Base-by-base conservation (phyloP, 2,329 filamentous ascomycete species). In the Ampelomyces quisqualis region DNA sequence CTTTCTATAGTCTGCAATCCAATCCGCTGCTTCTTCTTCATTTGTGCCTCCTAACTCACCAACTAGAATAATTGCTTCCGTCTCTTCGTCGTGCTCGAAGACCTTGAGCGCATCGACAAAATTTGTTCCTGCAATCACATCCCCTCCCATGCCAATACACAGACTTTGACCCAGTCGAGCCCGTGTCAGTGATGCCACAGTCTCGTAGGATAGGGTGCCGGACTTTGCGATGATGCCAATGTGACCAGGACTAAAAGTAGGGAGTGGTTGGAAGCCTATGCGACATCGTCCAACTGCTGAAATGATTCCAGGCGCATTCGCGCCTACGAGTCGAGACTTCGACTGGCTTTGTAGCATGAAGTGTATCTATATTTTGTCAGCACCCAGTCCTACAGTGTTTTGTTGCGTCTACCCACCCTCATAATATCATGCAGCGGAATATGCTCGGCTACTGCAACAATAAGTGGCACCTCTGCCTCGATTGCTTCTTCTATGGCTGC, bases 281-380 rank as follows among this genome's bases (percentile, higher is more conserved):
- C 82, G 75, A 53, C 86, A 90, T 55, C 76, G 79, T 2, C 81
- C 83, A 15, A 82, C 77, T 0, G 86, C 83, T 3, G 85, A 85
- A 41, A 90, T 88, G 47, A 91, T 89, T 0, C 87, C 87, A 0
- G 87, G 86, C 14, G 84, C 86, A 61, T 90, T 91, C n/a, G 87
- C 84, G 2, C 87, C 87, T 0, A 91, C 84, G 0, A 91, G 75
- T 5, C 87, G 75, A 0, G 84, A 86, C 52, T 79, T 84, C 1
- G 77, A 82, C 60, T 90, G 87, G 0, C 84, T 85, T 47, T 80
- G 75, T 4, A 90, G 75, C 34, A 88, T 82, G 17, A 82, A 82
- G 36, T 88, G 82, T 36, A 86, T 80, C 69, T 85, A 40, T 10
- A 2, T 15, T 6, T 7, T n/a, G 10, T 55, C n/a, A 49, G 45